These are phyloP conservation scores for Dryas octopetala DNA, from an alignment of 306 rosid genomes.

Conservation along the genomic window DNA sequence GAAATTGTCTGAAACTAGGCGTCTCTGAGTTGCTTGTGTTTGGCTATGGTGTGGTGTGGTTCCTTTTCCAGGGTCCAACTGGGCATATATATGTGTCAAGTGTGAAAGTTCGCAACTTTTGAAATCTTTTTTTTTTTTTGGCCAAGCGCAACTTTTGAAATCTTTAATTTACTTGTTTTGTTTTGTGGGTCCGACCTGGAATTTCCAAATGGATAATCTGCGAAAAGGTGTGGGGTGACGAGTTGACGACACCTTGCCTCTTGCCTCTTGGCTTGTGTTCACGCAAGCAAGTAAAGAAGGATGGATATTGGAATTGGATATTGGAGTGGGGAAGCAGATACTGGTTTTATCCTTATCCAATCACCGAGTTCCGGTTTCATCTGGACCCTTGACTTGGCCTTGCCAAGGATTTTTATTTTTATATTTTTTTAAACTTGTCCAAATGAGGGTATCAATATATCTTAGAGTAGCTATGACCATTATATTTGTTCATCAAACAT, in stretches of 20 bases:
- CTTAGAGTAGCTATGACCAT: too few relatives aligned
- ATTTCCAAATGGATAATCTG: slow-evolving; percentile 43
- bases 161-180: background rate
- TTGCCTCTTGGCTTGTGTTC: slow-evolving; percentile 33
- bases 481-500: too few relatives aligned
- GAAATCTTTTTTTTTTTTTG: too few relatives aligned
- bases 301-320: background rate
- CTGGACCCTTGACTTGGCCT: slow-evolving; percentile 14
- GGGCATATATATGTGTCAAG: slow-evolving; percentile 39
- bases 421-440: too few relatives aligned
- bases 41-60: too few relatives aligned
- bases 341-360: slow-evolving; percentile 61
- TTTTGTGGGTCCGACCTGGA: slow-evolving; percentile 41
- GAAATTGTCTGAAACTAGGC: background rate
- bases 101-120: background rate
- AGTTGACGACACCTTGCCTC: slow-evolving; percentile 31
- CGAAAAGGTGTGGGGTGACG: slow-evolving; percentile 42
- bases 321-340: slow-evolving; percentile 13
- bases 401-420: background rate
- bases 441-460: too few relatives aligned
- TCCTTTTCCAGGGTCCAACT: slow-evolving; percentile 16
- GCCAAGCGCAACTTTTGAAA: background rate
- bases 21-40: too few relatives aligned
- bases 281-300: slow-evolving; percentile 1
- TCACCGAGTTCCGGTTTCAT: slow-evolving; percentile 1